Evolutionary conservation across 805 yeast genomes (phyloP).

Genomic region (Ascoidea asiatica): DNA sequence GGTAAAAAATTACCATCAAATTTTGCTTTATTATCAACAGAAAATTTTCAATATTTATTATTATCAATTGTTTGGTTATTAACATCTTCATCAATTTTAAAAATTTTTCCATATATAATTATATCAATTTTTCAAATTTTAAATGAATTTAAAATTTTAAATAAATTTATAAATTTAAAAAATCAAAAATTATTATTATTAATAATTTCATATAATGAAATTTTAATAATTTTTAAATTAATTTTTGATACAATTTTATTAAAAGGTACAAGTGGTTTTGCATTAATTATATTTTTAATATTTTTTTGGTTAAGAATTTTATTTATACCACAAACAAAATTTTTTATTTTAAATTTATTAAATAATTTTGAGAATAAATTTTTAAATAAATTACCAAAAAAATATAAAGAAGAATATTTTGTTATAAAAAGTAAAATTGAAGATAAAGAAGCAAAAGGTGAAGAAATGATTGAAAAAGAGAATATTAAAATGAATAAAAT

Average conservation of each 20-base stretch:
- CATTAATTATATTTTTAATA: conserved; percentile 38
- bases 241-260: conserved; percentile 44
- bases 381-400: conserved; percentile 1
- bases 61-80: conserved; percentile 47
- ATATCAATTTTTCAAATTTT: conserved; percentile 47
- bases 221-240: conserved; percentile 38
- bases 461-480: background rate
- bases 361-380: conserved; percentile 6
- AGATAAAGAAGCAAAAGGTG: background rate
- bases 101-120: conserved; percentile 44
- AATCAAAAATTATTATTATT: conserved; percentile 25
- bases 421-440: background rate
- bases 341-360: conserved; percentile 8
- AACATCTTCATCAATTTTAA: conserved; percentile 51
- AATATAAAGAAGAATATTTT: background rate
- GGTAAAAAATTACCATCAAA: conserved; percentile 48
- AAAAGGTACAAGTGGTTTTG: conserved; percentile 60
- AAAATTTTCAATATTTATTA: conserved; percentile 57
- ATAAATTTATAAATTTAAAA: no score
- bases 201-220: conserved; percentile 47
- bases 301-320: conserved; percentile 65
- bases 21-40: conserved; percentile 53
- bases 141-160: conserved; percentile 21
- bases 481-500: no score
- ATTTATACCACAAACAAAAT: conserved; percentile 19